A percentile compares a stretch with the other conserved stretches of the same genome.
Evolutionary conservation across 768 basidiomycete genomes (phyloP).

Genomic region (Tylopilus intermedius): DNA sequence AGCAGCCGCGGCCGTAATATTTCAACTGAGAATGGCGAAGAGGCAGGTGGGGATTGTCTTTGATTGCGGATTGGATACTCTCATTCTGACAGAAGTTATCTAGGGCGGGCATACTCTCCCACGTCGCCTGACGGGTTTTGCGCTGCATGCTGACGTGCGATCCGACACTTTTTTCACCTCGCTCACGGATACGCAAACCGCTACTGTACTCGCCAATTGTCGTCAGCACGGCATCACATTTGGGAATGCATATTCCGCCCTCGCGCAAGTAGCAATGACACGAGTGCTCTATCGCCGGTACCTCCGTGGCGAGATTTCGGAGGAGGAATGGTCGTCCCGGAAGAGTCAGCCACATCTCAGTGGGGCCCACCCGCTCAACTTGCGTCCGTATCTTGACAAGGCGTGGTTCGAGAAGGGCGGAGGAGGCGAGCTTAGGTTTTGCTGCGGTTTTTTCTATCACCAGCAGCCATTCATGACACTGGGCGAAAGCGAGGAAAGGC

Average conservation of each 20-base stretch:
- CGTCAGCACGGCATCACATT: constrained; percentile 43
- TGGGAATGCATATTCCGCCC: constrained; percentile 44
- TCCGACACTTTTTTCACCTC: constrained; percentile 23
- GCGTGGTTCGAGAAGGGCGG: constrained; percentile 45
- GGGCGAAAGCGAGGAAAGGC: constrained; percentile 5
- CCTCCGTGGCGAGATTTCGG: constrained; percentile 40
- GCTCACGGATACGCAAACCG: constrained; percentile 30
- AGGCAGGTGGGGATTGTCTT: constrained; percentile 30
- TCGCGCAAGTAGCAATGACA: constrained; percentile 50
- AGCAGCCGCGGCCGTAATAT: constrained; percentile 39
- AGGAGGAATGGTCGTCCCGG: background rate
- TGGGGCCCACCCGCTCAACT: constrained; percentile 36
- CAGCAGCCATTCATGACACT: constrained; percentile 46
- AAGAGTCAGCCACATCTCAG: background rate
- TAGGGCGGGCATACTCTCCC: constrained; percentile 60
- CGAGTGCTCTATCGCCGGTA: constrained; percentile 47
- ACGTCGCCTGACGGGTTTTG: constrained; percentile 33
- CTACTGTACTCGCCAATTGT: constrained; percentile 36
- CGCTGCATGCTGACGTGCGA: constrained; percentile 34
- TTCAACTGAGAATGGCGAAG: constrained; percentile 29
- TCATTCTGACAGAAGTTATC: background rate
- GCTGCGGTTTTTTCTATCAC: constrained; percentile 41
- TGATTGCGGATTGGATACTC: background rate
- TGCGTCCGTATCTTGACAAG: constrained; percentile 45
- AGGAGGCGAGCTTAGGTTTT: constrained; percentile 34